Evolutionary conservation across 2,329 filamentous ascomycete genomes (phyloP).

Genomic region (Nemania sp.): DNA sequence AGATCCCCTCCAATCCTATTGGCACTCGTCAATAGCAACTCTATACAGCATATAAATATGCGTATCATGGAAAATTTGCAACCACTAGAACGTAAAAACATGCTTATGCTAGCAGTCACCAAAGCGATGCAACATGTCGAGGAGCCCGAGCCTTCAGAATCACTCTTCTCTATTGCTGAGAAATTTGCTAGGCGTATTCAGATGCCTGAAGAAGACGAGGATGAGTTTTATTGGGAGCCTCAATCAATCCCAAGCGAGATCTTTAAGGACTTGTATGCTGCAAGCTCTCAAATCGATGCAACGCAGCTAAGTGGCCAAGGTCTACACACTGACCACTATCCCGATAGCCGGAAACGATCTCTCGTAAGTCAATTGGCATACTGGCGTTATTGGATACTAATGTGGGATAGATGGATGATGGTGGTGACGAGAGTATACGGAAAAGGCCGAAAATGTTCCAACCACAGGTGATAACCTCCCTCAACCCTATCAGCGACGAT

Average conservation of each 20-base stretch:
- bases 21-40: constrained; percentile 62
- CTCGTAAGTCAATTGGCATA: constrained; percentile 54
- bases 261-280: constrained; percentile 60
- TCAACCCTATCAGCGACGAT: constrained; percentile 49
- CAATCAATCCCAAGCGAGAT: constrained; percentile 61
- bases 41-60: constrained; percentile 67
- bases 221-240: constrained; percentile 60
- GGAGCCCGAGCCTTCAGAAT: constrained; percentile 56
- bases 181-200: constrained; percentile 62
- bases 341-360: constrained; percentile 59
- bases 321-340: constrained; percentile 38
- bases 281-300: constrained; percentile 52
- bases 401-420: constrained; percentile 51
- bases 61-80: constrained; percentile 56
- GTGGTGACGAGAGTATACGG: constrained; percentile 44
- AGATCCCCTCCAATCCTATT: constrained; percentile 58
- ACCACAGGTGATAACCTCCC: constrained; percentile 44
- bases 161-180: constrained; percentile 61
- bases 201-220: constrained; percentile 49
- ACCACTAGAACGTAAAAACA: constrained; percentile 62
- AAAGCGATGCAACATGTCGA: constrained; percentile 53
- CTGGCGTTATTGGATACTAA: constrained; percentile 36
- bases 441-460: constrained; percentile 52
- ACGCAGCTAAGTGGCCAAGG: constrained; percentile 48
- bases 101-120: constrained; percentile 53